These are phyloP conservation scores for Lantana camara DNA, from an alignment of 257 asterid species.

Conservation along the genomic window DNA sequence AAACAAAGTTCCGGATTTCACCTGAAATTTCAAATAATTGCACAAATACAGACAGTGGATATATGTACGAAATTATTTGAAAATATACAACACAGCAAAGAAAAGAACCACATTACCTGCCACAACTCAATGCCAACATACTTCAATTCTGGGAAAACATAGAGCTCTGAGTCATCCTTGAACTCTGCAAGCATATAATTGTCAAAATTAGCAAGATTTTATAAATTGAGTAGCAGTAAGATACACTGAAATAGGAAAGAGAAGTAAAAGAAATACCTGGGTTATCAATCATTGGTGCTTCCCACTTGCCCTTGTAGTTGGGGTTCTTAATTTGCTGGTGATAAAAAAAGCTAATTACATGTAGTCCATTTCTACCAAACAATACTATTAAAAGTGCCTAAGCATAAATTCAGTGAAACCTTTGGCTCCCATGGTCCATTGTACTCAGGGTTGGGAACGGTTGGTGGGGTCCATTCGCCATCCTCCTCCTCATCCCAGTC, in stretches of 20 bases:
- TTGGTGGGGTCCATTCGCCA: constrained; percentile 92
- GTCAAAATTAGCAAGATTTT: background rate
- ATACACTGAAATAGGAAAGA: background rate
- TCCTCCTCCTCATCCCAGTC: constrained; percentile 97
- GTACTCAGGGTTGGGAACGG: constrained; percentile 88
- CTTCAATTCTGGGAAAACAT: constrained; percentile 88
- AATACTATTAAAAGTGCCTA: background rate
- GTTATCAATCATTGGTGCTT: constrained; percentile 88
- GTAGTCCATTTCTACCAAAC: constrained; percentile 1
- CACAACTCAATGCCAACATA: constrained; percentile 92
- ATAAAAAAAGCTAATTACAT: constrained; percentile 9
- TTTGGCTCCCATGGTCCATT: constrained; percentile 88
- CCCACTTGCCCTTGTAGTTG: constrained; percentile 90
- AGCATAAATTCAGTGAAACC: constrained; percentile 42
- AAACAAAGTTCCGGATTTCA: constrained; percentile 92
- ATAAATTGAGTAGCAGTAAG: background rate
- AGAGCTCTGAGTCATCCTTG: constrained; percentile 83
- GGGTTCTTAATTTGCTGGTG: constrained; percentile 83
- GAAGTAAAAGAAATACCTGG: constrained; percentile 51
- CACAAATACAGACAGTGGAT: background rate
- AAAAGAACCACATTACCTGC: constrained; percentile 56
- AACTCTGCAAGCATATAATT: constrained; percentile 51
- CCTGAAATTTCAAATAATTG: constrained; percentile 44
- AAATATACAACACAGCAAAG: background rate
- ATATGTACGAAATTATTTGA: background rate